A percentile compares a stretch with the other conserved stretches of the same genome.
Evolutionary conservation across 2,329 filamentous ascomycete species (phyloP).

Genomic region (Exophiala phaeomuriformis): DNA sequence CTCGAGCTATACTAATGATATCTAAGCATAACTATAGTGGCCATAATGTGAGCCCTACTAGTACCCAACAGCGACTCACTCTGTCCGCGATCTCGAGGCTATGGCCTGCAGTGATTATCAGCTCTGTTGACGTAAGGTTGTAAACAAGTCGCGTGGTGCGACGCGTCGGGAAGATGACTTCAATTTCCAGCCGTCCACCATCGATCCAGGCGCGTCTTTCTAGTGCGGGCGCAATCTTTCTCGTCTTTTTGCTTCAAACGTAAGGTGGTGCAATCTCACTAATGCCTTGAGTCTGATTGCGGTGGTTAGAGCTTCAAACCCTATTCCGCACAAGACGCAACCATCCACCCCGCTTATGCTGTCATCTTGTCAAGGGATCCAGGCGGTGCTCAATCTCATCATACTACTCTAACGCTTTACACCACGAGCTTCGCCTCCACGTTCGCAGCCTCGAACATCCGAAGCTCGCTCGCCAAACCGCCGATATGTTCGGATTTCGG

Average conservation of each 20-base stretch:
- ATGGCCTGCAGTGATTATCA: background rate
- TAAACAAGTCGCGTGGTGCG: conserved; percentile 11
- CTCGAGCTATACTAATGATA: too few relatives aligned
- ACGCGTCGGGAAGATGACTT: conserved; percentile 3
- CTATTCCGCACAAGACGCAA: background rate
- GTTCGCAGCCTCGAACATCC: background rate
- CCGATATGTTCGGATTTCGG: background rate
- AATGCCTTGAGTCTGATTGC: background rate
- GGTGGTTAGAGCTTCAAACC: background rate
- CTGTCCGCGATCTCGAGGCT: too few relatives aligned
- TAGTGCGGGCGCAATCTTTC: conserved; percentile 1
- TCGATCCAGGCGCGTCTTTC: conserved; percentile 1
- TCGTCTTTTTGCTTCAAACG: conserved; percentile 3
- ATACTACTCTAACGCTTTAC: background rate
- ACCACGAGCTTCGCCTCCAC: background rate
- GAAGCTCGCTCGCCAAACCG: background rate
- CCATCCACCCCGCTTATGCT: background rate
- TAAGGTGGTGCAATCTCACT: conserved; percentile 14
- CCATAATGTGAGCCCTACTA: too few relatives aligned
- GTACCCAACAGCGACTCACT: too few relatives aligned
- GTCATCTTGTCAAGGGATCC: background rate
- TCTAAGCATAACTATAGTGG: too few relatives aligned
- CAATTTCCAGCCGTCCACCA: background rate
- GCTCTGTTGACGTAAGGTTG: conserved; percentile 2
- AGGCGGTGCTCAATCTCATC: background rate